Evolutionary conservation across 352 stramenopile genomes (phyloP), one percentile per base, ranked within the genome.

Genomic region (Aphanomyces euteiches): DNA sequence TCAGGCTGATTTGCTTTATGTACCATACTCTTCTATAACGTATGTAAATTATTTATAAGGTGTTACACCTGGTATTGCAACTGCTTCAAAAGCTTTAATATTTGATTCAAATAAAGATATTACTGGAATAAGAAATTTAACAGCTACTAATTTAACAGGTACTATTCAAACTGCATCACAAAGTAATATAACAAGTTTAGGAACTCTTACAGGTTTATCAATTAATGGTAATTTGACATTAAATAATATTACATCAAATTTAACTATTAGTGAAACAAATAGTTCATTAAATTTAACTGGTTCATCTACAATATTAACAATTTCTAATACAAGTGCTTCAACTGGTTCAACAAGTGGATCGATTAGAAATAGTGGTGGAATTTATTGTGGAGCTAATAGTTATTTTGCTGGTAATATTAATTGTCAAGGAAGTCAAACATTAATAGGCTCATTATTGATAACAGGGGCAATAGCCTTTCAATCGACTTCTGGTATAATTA

Each of bases 71-170:
- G 50, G 50, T 58, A 58, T 28, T 3, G 50, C 50, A 37, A 58
- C 17, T 58, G 50, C 50, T 58, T 58, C 50, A 37, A 58, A 58
- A 58, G 19, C 17, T 28, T 58, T 58, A 58, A 28, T 58, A 58
- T 28, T 58, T 58, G 50, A 58, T 58, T 58, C 50, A 28, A 58
- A 58, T 58, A 58, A 58, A 58, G 50, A 58, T 58, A 28, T 58
- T 37, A 58, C 50, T 58, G 50, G 50, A 58, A 36, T 58, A 58
- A 50, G 43, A 50, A 50, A 50, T 50, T 50, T 50, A n/a, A 50
- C 43, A n/a, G 10, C 43, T 50, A 50, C 43, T n/a, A 50, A 50
- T 50, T 50, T 50, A 50, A 50, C 43, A n/a, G 43, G 43, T n/a
- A 50, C 43, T 50, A n/a, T 50, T n/a, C 43, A 50, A 50, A 50